Percentiles rank a stretch among this genome's conserved stretches.
Evolutionary conservation across 2,329 filamentous ascomycete genomes (phyloP).

Genomic region (Mollisiaceae sp.): DNA sequence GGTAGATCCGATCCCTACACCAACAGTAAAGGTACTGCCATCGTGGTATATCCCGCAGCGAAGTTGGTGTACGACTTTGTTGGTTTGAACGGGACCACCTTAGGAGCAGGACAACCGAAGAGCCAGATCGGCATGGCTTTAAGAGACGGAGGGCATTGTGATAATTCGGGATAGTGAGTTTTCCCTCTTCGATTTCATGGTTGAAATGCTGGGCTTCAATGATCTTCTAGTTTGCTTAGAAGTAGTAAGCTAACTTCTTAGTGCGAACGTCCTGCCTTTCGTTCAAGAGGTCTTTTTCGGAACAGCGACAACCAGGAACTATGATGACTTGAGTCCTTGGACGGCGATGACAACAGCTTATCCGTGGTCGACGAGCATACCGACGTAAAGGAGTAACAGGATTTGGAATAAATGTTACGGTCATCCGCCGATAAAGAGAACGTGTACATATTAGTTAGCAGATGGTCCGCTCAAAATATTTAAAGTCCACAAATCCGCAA

Average conservation of each 20-base stretch:
- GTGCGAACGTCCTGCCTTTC: slow-evolving; percentile 52
- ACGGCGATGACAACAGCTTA: slow-evolving; percentile 51
- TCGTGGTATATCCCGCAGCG: slow-evolving; percentile 43
- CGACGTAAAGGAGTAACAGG: slow-evolving; percentile 25
- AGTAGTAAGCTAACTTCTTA: slow-evolving; percentile 28
- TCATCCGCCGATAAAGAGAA: neutral
- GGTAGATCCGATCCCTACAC: slow-evolving; percentile 50
- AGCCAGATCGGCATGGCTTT: slow-evolving; percentile 51
- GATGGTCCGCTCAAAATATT: too few relatives aligned
- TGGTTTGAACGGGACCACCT: slow-evolving; percentile 34
- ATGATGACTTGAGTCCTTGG: slow-evolving; percentile 50
- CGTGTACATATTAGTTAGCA: neutral
- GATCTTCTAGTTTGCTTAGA: neutral
- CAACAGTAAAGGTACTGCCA: slow-evolving; percentile 54
- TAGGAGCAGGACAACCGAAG: neutral
- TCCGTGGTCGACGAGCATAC: slow-evolving; percentile 51
- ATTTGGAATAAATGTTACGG: neutral
- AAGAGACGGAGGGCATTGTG: slow-evolving; percentile 53
- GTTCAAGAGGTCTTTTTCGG: slow-evolving; percentile 54
- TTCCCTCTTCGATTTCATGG: slow-evolving; percentile 5
- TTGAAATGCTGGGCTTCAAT: slow-evolving; percentile 4
- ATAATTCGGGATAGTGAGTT: slow-evolving; percentile 54
- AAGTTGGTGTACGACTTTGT: slow-evolving; percentile 44
- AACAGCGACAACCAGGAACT: slow-evolving; percentile 52
- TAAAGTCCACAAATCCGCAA: too few relatives aligned